Conservation (phyloP, 805 yeast species). For the Metschnikowia gelsemii region DNA sequence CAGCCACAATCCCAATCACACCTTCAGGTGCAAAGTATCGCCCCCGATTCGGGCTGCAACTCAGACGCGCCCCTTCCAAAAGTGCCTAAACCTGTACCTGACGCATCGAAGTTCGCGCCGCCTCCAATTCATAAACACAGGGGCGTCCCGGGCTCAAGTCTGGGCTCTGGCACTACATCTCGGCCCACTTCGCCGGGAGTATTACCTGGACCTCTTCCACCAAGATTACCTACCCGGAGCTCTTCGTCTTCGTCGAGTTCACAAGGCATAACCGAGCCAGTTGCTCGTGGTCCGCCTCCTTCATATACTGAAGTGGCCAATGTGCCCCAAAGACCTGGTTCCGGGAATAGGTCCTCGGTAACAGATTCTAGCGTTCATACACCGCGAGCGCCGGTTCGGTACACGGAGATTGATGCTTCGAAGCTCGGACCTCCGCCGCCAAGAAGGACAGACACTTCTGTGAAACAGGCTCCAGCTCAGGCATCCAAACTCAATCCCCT, state of each 20-base stretch:
- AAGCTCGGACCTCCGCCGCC: conserved; percentile 51
- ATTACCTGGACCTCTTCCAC: conserved; percentile 6
- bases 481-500: too few relatives aligned
- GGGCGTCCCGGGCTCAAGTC: conserved; percentile 1
- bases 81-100: conserved; percentile 30
- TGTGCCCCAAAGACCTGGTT: background rate
- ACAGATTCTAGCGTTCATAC: background rate
- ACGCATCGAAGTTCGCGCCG: conserved; percentile 39
- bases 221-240: conserved; percentile 9
- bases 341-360: background rate
- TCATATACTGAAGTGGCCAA: conserved; percentile 4
- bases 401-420: conserved; percentile 34
- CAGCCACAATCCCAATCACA: too few relatives aligned
- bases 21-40: too few relatives aligned
- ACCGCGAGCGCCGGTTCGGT: conserved; percentile 15
- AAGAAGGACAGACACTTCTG: conserved; percentile 14
- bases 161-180: background rate
- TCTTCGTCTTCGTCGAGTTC: conserved; percentile 2
- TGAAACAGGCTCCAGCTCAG: background rate
- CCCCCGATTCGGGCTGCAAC: too few relatives aligned
- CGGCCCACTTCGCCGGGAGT: background rate
- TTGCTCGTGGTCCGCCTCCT: too few relatives aligned
- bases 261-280: too few relatives aligned
- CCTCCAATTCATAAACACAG: conserved; percentile 38
- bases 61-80: background rate